phyloP scores from a whole-genome alignment of 345 rosid genomes.

The Brassica rapa region DNA sequence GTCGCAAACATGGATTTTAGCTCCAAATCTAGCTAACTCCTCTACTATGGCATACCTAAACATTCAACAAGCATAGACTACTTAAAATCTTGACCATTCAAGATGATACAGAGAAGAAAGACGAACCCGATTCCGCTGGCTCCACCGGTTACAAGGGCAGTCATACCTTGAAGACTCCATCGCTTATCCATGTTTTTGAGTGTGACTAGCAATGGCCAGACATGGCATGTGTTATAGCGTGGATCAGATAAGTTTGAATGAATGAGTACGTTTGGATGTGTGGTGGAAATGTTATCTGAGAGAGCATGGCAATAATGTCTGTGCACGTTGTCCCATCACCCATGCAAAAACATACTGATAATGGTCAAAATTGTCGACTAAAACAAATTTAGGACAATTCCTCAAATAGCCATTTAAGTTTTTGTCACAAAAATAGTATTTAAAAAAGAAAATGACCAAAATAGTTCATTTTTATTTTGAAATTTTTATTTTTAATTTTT shows the following conservation, averaged over 20 bases:
- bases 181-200: neutral
- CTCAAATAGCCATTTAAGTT: too few relatives aligned
- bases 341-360: neutral
- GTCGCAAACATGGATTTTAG: neutral
- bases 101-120: neutral
- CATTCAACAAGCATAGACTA: neutral
- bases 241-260: neutral
- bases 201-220: neutral
- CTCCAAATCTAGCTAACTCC: neutral
- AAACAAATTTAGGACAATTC: too few relatives aligned
- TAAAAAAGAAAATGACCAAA: too few relatives aligned
- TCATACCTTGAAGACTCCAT: neutral
- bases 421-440: too few relatives aligned
- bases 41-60: constrained; percentile 7
- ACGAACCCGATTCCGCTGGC: neutral
- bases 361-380: too few relatives aligned
- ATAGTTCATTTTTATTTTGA: too few relatives aligned
- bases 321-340: neutral
- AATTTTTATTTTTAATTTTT: too few relatives aligned
- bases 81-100: neutral
- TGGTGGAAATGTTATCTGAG: neutral
- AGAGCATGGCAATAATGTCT: neutral
- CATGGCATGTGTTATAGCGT: neutral
- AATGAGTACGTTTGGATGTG: neutral
- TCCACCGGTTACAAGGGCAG: neutral